phyloP scores from a whole-genome alignment of 106 monocot genomes.

The Allium cepa region DNA sequence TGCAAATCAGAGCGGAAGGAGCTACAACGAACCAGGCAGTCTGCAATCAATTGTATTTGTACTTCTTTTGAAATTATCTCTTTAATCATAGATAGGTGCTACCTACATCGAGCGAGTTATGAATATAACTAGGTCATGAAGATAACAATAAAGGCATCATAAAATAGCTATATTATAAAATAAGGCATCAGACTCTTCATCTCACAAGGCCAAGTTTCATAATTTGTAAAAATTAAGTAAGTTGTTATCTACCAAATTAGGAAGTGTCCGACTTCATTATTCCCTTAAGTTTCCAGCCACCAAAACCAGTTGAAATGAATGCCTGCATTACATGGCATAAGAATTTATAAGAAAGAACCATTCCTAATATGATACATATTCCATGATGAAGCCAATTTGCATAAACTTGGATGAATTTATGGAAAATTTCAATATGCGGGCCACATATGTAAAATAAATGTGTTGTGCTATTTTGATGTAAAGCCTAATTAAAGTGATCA shows the following conservation, averaged over 20 bases:
- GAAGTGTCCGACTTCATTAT: constrained; percentile 42
- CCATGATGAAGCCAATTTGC: too few species aligned
- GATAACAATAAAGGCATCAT: neutral
- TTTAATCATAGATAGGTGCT: too few species aligned
- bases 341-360: neutral
- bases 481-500: too few species aligned
- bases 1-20: too few species aligned
- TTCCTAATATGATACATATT: too few species aligned
- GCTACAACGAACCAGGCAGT: too few species aligned
- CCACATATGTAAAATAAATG: too few species aligned
- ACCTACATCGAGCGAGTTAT: neutral
- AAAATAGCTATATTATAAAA: neutral
- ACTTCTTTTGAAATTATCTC: too few species aligned
- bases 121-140: neutral
- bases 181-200: neutral
- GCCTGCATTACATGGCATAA: constrained; percentile 35
- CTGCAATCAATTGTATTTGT: too few species aligned
- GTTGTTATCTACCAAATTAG: neutral
- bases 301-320: constrained; percentile 45
- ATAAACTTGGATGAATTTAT: too few species aligned
- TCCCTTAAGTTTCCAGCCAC: constrained; percentile 75
- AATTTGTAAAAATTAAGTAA: constrained; percentile 2
- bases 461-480: too few species aligned
- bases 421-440: too few species aligned
- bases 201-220: neutral